Evolutionary conservation across 768 basidiomycete genomes (phyloP).

Genomic region (Lactifluus echinatus): DNA sequence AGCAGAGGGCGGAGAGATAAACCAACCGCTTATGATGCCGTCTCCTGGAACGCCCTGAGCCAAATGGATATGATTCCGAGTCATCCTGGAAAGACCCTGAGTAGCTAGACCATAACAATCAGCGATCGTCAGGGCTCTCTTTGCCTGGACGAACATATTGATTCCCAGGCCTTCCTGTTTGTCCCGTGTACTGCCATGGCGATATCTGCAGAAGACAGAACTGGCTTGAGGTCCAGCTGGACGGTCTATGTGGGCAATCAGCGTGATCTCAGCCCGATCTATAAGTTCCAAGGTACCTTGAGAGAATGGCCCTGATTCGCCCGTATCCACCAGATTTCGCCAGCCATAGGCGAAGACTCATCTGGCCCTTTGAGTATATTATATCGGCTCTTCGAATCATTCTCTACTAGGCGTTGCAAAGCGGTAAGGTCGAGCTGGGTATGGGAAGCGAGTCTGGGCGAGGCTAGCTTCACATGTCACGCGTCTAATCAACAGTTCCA

Average conservation of each 20-base stretch:
- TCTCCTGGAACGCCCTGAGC: conserved; percentile 67
- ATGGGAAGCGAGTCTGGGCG: conserved; percentile 49
- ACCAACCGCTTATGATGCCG: conserved; percentile 68
- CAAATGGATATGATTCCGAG: conserved; percentile 86
- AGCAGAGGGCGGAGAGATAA: background rate
- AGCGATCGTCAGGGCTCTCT: background rate
- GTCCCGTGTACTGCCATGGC: conserved; percentile 85
- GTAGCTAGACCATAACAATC: conserved; percentile 35
- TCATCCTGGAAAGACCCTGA: conserved; percentile 76
- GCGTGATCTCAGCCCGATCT: background rate
- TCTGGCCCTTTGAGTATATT: conserved; percentile 42
- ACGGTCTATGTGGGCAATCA: conserved; percentile 41
- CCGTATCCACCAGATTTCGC: conserved; percentile 71
- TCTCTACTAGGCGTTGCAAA: conserved; percentile 55
- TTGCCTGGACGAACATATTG: conserved; percentile 43
- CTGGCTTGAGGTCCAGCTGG: conserved; percentile 55
- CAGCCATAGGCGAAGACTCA: conserved; percentile 25
- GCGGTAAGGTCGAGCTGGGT: conserved; percentile 40
- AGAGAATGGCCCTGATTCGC: conserved; percentile 90
- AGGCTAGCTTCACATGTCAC: conserved; percentile 43
- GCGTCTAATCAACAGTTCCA: background rate
- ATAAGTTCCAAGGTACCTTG: conserved; percentile 37
- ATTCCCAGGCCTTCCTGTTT: conserved; percentile 54
- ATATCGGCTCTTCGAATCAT: conserved; percentile 61
- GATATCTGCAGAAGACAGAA: conserved; percentile 51